Conservation (phyloP, 495 filamentous ascomycete genomes). For the Aspergillus carlsbadensis region DNA sequence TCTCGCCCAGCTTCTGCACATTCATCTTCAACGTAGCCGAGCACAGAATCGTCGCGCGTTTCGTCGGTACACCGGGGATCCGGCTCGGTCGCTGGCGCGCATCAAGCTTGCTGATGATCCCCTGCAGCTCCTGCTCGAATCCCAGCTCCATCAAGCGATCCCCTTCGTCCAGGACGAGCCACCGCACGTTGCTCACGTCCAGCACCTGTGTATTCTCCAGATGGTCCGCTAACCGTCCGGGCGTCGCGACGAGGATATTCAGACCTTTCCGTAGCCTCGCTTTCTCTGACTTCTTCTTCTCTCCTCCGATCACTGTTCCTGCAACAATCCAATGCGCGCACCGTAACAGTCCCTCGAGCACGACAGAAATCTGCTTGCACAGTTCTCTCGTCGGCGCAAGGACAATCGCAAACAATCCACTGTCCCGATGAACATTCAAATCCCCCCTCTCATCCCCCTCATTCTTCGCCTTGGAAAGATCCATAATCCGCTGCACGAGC, state of each 20-base stretch:
- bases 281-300: conserved; percentile 97
- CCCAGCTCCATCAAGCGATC: conserved; percentile 96
- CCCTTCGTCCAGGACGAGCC: conserved; percentile 93
- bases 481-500: conserved; percentile 83
- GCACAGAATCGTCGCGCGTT: conserved; percentile 85
- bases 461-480: conserved; percentile 52
- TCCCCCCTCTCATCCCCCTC: conserved; percentile 32
- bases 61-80: conserved; percentile 62
- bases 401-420: conserved; percentile 88
- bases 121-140: conserved; percentile 84
- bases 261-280: conserved; percentile 86
- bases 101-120: conserved; percentile 75
- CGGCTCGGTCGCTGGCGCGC: conserved; percentile 42
- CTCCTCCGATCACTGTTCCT: conserved; percentile 89
- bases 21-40: conserved; percentile 97
- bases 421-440: conserved; percentile 65
- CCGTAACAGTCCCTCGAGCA: conserved; percentile 76
- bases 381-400: conserved; percentile 90
- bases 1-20: conserved; percentile 86
- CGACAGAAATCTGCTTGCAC: conserved; percentile 85
- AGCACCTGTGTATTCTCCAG: conserved; percentile 86
- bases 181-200: conserved; percentile 84
- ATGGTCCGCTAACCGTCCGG: conserved; percentile 86
- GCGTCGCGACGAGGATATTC: conserved; percentile 93
- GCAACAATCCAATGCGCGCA: conserved; percentile 88